Base-by-base conservation (phyloP, 805 yeast genomes). In the Pichia nanzhaoensis region DNA sequence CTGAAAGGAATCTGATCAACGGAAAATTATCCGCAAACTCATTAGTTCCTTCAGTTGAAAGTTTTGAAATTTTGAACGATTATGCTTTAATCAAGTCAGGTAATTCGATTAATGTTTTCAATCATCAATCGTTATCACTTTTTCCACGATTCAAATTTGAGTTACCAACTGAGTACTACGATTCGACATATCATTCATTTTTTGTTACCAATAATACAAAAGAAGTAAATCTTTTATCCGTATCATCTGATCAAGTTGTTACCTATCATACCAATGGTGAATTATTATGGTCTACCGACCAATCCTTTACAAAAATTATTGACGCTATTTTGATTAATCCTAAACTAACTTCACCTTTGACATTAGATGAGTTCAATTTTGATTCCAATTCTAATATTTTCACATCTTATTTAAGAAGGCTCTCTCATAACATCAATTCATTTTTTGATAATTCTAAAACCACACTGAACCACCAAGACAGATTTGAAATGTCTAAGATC, bases 401-500 rank as follows among this genome's bases (percentile, higher is more conserved):
- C 4, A 38, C 41, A n/a, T 71, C 71, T 0, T 67, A 61, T 37
- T 12, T 60, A 1, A 58, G 49, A 39, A 59, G 73, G 54, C 28
- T 63, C 17, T 52, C 48, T 13, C 64, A 60, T 35, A 68, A 68
- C 43, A 40, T 49, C 14, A 39, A 32, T 43, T 48, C 45, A 34
- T 49, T 53, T 24, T 45, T 50, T 40, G 49, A 34, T n/a, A 56
- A 21, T 47, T 44, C 19, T 7, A 54, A 22, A 7, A 10, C 17
- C 43, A 39, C 48, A 32, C 49, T n/a, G 44, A 60, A 50, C 18
- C 49, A 47, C 32, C 40, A 32, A 30, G 42, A 46, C 13, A 67
- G 61, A 24, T 77, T 77, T 61, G 82, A 82, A 1, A 67, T 72
- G 30, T 55, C 61, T 7, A 76, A 77, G 46, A 56, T 58, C 5